Conservation (phyloP, 2,329 filamentous ascomycete species). For the Kalaharituber pfeilii region DNA sequence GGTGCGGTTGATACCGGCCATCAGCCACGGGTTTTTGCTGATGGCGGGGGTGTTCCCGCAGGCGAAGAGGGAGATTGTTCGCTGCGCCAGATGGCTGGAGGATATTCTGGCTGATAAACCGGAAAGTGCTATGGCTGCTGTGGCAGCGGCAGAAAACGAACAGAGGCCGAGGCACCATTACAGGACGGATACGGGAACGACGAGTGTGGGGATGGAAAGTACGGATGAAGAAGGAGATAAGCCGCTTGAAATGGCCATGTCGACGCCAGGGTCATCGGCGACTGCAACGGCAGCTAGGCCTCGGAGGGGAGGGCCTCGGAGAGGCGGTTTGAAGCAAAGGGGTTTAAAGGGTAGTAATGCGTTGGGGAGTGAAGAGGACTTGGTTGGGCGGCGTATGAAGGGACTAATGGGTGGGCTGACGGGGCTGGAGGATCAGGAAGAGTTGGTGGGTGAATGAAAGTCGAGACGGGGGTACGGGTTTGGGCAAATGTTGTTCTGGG, state of each 20-base stretch:
- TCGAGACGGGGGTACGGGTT: no score
- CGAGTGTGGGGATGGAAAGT: conserved; percentile 12
- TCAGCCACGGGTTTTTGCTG: conserved; percentile 85
- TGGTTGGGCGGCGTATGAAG: conserved; percentile 39
- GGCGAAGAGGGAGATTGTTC: conserved; percentile 71
- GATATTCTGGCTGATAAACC: conserved; percentile 46
- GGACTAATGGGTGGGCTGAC: conserved; percentile 37
- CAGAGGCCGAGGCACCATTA: conserved; percentile 20
- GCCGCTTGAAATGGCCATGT: conserved; percentile 65
- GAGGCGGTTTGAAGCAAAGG: conserved; percentile 10
- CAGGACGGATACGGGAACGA: not conserved
- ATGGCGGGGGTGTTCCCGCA: conserved; percentile 78
- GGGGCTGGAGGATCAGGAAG: conserved; percentile 22
- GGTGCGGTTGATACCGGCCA: conserved; percentile 68
- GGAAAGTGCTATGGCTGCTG: conserved; percentile 11
- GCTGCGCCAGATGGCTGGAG: conserved; percentile 64
- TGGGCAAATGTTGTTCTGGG: not conserved
- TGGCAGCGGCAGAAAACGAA: conserved; percentile 29
- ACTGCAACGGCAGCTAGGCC: conserved; percentile 1
- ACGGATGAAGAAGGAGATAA: conserved; percentile 47
- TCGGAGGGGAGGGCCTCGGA: conserved; percentile 24
- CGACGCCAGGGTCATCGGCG: conserved; percentile 22
- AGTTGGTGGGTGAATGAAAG: not conserved
- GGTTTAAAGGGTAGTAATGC: conserved; percentile 29
- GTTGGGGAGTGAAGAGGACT: conserved; percentile 40